Conservation (phyloP, 106 monocot genomes). For the Acanthochlamys bracteata region DNA sequence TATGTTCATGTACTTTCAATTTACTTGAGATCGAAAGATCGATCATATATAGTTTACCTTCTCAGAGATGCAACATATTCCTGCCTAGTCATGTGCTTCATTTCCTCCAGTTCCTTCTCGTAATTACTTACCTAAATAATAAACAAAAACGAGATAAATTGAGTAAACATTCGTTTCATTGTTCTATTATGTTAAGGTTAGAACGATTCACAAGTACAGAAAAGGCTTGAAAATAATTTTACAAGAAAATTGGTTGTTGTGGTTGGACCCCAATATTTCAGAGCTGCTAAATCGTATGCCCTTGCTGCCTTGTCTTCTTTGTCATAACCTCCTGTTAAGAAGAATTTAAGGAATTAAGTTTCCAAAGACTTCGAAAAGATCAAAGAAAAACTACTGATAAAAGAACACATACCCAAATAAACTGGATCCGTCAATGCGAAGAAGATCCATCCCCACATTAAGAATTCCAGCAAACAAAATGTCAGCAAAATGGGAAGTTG, state of each 20-base stretch:
- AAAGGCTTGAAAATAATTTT: slow-evolving; percentile 3
- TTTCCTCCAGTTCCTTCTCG: slow-evolving; percentile 93
- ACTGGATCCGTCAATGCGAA: slow-evolving; percentile 37
- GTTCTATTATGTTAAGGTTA: not conserved
- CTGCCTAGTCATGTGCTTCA: slow-evolving; percentile 99
- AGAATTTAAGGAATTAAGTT: not conserved
- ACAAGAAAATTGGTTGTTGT: slow-evolving; percentile 97
- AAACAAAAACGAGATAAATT: not conserved
- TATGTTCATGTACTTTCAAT: no score
- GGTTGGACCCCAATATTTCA: slow-evolving; percentile 96
- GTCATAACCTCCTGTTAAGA: slow-evolving; percentile 76
- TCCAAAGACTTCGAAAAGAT: not conserved
- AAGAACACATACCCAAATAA: slow-evolving; percentile 64
- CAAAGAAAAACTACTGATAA: not conserved
- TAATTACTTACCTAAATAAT: slow-evolving; percentile 62
- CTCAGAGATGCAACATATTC: slow-evolving; percentile 93
- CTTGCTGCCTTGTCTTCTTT: slow-evolving; percentile 98
- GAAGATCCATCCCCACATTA: slow-evolving; percentile 2
- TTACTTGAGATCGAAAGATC: not conserved
- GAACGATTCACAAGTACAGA: not conserved
- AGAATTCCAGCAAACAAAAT: no score
- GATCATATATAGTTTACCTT: slow-evolving; percentile 35
- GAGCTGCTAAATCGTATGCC: slow-evolving; percentile 96
- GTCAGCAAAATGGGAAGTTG: no score
- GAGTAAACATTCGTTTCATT: not conserved